phyloP scores from a whole-genome alignment of 2,329 filamentous ascomycete genomes.

The Lachnum nothofagi region DNA sequence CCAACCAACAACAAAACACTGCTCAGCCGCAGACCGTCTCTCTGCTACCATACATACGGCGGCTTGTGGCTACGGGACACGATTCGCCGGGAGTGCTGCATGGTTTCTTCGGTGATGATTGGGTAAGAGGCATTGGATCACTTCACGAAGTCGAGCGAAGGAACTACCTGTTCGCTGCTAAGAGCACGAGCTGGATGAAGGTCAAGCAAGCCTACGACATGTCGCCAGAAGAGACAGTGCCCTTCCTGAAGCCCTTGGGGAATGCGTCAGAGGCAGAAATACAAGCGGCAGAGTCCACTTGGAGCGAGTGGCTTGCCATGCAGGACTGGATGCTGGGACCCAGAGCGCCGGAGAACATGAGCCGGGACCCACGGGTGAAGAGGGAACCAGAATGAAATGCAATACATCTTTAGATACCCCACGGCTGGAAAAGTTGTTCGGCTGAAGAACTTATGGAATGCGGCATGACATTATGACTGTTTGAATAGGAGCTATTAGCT shows the following conservation, averaged over 20 bases:
- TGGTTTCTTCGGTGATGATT: constrained; percentile 95
- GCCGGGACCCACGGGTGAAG: constrained; percentile 13
- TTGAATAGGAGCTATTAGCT: constrained; percentile 3
- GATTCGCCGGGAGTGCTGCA: constrained; percentile 82
- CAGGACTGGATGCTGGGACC: constrained; percentile 98
- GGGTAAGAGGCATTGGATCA: constrained; percentile 71
- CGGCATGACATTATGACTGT: constrained; percentile 12
- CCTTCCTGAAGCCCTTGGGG: constrained; percentile 80
- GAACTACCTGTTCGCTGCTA: constrained; percentile 93
- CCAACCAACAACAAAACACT: constrained; percentile 25
- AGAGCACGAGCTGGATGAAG: constrained; percentile 81
- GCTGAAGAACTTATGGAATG: not conserved
- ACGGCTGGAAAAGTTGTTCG: not conserved
- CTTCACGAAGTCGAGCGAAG: constrained; percentile 84
- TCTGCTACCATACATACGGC: constrained; percentile 81
- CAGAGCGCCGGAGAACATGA: constrained; percentile 16
- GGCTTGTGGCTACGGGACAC: constrained; percentile 85
- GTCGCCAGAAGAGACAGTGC: constrained; percentile 73
- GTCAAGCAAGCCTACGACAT: constrained; percentile 92
- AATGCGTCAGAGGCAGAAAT: constrained; percentile 75
- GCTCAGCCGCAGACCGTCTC: constrained; percentile 46
- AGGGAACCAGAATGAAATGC: constrained; percentile 16
- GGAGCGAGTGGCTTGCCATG: constrained; percentile 95
- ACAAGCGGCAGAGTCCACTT: constrained; percentile 71
- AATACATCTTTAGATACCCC: not conserved